phyloP scores from a whole-genome alignment of 805 yeast species.

The Candida quercuum region DNA sequence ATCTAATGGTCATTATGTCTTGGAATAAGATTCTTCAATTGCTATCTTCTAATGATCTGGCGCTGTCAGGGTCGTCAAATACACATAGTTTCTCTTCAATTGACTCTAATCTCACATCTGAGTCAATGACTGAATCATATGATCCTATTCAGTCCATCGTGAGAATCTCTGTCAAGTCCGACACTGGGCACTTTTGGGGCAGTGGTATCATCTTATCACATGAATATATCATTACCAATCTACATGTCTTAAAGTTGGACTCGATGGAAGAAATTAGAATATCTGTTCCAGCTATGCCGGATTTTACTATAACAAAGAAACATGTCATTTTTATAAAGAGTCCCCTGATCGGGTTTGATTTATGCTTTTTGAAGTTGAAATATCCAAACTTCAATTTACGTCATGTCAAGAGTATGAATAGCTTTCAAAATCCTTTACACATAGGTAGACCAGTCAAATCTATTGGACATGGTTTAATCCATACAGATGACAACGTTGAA shows the following conservation, averaged over 20 bases:
- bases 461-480: conserved; percentile 23
- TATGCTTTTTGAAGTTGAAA: conserved; percentile 18
- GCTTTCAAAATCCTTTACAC: conserved; percentile 4
- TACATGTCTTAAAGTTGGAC: conserved; percentile 20
- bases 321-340: conserved; percentile 12
- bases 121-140: not conserved
- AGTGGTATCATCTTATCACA: conserved; percentile 21
- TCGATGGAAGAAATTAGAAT: conserved; percentile 10
- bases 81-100: not conserved
- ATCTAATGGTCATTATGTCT: conserved; percentile 17
- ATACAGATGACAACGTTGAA: conserved; percentile 3
- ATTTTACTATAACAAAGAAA: conserved; percentile 1
- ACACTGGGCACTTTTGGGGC: conserved; percentile 22
- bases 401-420: conserved; percentile 10
- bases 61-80: not conserved
- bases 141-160: conserved; percentile 18
- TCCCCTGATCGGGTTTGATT: conserved; percentile 22
- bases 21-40: conserved; percentile 19
- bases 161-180: conserved; percentile 16
- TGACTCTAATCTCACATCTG: not conserved
- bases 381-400: conserved; percentile 2
- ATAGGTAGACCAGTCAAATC: conserved; percentile 17
- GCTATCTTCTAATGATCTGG: conserved; percentile 6
- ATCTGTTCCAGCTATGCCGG: conserved; percentile 6
- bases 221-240: conserved; percentile 19